Conservation (phyloP, 495 filamentous ascomycete species). For the Pyrenopolyporus hunteri region DNA sequence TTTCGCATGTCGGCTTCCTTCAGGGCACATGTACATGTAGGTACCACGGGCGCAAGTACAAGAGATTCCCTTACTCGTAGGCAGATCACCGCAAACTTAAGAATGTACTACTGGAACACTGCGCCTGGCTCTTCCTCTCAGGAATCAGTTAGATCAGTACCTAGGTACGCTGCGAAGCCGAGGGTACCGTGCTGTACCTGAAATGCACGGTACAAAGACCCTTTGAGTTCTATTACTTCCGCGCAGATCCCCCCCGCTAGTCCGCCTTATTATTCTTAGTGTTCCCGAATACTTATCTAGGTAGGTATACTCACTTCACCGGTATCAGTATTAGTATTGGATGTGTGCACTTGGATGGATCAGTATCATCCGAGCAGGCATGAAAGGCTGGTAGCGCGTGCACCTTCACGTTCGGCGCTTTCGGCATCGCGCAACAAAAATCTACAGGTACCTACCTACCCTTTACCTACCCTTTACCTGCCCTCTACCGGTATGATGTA, state of each 20-base stretch:
- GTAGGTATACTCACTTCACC: no score
- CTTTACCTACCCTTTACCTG: not conserved
- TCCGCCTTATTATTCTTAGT: conserved; percentile 25
- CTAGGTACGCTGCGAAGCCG: not conserved
- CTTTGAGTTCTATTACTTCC: conserved; percentile 18
- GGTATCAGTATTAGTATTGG: no score
- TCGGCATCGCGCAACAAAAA: conserved; percentile 18
- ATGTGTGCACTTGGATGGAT: no score
- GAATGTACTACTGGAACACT: no score
- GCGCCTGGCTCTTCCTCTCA: no score
- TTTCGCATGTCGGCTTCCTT: not conserved
- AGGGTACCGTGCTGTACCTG: conserved; percentile 7
- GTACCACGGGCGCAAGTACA: conserved; percentile 17
- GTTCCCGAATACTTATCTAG: conserved; percentile 2
- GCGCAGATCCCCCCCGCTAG: conserved; percentile 34
- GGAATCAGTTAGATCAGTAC: no score
- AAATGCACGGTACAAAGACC: conserved; percentile 16
- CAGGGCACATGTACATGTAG: conserved; percentile 4
- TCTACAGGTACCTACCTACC: conserved; percentile 1
- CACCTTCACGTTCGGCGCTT: conserved; percentile 21
- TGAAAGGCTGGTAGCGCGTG: not conserved
- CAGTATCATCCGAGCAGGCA: not conserved
- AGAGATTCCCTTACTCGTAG: conserved; percentile 3
- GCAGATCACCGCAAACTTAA: conserved; percentile 21
- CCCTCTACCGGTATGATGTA: no score